Evolutionary conservation across 2,329 filamentous ascomycete genomes (phyloP).

Genomic region (Mycosphaerella arachidis): DNA sequence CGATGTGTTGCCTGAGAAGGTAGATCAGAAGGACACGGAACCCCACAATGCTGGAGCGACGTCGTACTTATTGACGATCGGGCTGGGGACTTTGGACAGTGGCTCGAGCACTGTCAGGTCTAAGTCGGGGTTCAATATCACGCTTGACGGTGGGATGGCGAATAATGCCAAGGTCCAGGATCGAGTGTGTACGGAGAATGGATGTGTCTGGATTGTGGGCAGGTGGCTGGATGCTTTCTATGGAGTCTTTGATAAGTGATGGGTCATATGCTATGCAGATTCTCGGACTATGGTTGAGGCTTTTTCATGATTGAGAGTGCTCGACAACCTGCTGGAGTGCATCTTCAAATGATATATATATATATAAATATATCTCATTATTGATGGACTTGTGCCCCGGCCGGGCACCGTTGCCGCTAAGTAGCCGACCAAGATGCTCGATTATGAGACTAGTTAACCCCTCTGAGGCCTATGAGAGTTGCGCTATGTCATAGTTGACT

Average conservation of each 20-base stretch:
- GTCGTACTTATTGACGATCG: constrained; percentile 9
- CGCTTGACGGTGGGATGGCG: constrained; percentile 1
- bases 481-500: too few relatives aligned
- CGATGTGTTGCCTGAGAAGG: constrained; percentile 6
- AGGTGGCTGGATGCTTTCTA: constrained; percentile 16
- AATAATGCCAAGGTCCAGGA: constrained; percentile 11
- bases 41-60: constrained; percentile 9
- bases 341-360: too few relatives aligned
- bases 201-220: constrained; percentile 15
- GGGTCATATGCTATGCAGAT: too few relatives aligned
- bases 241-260: background rate
- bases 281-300: too few relatives aligned
- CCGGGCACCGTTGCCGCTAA: too few relatives aligned
- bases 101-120: background rate
- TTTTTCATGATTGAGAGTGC: too few relatives aligned
- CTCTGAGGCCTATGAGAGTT: too few relatives aligned
- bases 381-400: too few relatives aligned
- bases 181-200: constrained; percentile 16
- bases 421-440: too few relatives aligned
- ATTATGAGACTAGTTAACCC: too few relatives aligned
- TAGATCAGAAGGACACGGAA: constrained; percentile 2
- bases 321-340: too few relatives aligned
- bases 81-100: constrained; percentile 5
- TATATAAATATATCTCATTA: too few relatives aligned
- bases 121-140: constrained; percentile 7